Base-by-base conservation (phyloP, 1,284 basidiomycete genomes). In the Irpex sp. region DNA sequence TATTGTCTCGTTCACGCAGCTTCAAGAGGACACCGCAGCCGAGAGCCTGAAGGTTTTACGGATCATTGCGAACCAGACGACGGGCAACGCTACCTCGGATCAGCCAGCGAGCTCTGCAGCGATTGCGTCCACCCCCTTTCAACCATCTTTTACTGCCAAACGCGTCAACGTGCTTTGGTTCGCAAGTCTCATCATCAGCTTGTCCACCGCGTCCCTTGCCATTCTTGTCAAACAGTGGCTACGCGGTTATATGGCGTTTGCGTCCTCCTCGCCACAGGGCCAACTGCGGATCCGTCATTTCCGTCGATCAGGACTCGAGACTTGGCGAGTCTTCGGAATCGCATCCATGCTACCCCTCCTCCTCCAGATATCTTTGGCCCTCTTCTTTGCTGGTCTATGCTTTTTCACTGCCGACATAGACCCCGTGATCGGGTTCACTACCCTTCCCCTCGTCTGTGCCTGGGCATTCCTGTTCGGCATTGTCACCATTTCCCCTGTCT, bases 171-270 rank as follows among this genome's bases (percentile, higher is more conserved):
- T 51, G 4, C 57, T 68, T 5, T 68, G 67, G 65, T 65, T 68
- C 57, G 34, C 54, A 9, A 62, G 62, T 13, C 58, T 68, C 2
- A 62, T 68, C 9, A 36, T 66, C 64, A 66, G 65, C 54, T 57
- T 68, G 3, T 52, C 62, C n/a, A 59, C 67, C 0, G 67, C 67
- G 13, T 62, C 64, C 13, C 47, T 68, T 21, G 65, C 62, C 17
- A 66, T 68, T 21, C 60, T 61, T 3, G 62, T 65, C 44, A 68
- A 65, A 26, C 67, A 68, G 52, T 68, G 67, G 67, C 63, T 68
- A 9, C 59, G 62, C 5, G 57, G 56, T 1, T 65, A 64, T 47
- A 21, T 65, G 34, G 44, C 21, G 8, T 58, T 52, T 3, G n/a
- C 59, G 2, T 21, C 55, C 15, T 44, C 38, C n/a, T 58, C 59